These are phyloP conservation scores for Chaetomiaceae sp. DNA, from an alignment of 2,329 filamentous ascomycete genomes.

Conservation along the genomic window DNA sequence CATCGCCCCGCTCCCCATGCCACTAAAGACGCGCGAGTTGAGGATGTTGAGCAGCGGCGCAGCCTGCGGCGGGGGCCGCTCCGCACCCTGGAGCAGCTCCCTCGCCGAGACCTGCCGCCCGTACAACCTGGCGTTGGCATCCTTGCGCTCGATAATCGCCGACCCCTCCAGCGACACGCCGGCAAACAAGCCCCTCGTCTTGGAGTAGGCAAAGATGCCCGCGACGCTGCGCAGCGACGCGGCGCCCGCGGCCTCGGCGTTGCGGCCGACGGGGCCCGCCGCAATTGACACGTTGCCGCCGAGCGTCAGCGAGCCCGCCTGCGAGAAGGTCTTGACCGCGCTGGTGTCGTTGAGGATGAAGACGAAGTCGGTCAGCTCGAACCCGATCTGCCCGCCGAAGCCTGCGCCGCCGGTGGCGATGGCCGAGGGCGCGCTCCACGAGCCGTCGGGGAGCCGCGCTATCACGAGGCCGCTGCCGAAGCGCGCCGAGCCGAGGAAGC, in stretches of 20 bases:
- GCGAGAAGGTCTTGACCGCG: constrained; percentile 90
- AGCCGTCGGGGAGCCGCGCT: constrained; percentile 69
- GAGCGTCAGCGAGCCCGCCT: constrained; percentile 84
- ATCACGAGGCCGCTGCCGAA: constrained; percentile 82
- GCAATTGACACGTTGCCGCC: constrained; percentile 96
- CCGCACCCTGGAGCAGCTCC: constrained; percentile 73
- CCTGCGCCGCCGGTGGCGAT: constrained; percentile 78
- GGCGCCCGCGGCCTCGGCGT: constrained; percentile 92
- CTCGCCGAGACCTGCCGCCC: constrained; percentile 74
- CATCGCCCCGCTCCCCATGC: constrained; percentile 44
- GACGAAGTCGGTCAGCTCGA: constrained; percentile 90
- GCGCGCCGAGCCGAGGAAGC: constrained; percentile 76
- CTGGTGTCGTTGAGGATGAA: constrained; percentile 92
- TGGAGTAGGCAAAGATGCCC: constrained; percentile 94
- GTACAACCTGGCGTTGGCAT: constrained; percentile 97
- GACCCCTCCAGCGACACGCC: constrained; percentile 92
- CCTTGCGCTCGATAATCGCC: constrained; percentile 87
- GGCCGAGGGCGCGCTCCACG: constrained; percentile 77
- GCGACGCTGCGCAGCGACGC: constrained; percentile 86
- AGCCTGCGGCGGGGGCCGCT: constrained; percentile 75
- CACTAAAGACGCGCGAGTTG: constrained; percentile 79
- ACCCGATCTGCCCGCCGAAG: constrained; percentile 81
- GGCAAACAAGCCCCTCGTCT: constrained; percentile 95
- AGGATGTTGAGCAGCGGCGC: constrained; percentile 80
- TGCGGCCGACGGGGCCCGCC: constrained; percentile 87